These are phyloP conservation scores for Solanum dulcamara DNA, from an alignment of 257 asterid species.

Conservation along the genomic window DNA sequence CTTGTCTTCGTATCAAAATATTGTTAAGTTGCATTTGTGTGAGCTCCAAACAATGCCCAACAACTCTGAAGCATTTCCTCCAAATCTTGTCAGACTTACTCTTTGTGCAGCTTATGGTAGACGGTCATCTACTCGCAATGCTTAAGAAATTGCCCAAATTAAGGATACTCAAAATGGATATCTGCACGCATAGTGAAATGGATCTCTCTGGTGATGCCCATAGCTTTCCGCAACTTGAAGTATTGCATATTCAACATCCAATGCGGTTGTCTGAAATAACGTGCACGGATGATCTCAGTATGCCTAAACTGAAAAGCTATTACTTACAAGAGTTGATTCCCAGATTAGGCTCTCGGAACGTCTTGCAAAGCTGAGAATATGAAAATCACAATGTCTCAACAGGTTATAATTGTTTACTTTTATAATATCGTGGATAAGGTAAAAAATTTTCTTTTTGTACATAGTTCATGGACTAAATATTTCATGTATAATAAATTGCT, in stretches of 20 bases:
- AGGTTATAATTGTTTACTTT: too few species aligned
- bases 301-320: not conserved
- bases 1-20: not conserved
- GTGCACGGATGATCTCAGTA: not conserved
- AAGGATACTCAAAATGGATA: not conserved
- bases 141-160: slow-evolving; percentile 1
- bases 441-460: too few species aligned
- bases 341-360: not conserved
- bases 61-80: not conserved
- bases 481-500: too few species aligned
- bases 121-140: not conserved
- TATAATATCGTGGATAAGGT: too few species aligned
- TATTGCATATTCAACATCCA: not conserved
- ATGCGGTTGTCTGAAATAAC: not conserved
- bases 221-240: slow-evolving; percentile 3
- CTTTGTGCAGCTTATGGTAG: slow-evolving; percentile 1
- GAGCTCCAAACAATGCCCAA: not conserved
- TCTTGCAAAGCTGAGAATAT: not conserved
- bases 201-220: not conserved
- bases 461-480: too few species aligned
- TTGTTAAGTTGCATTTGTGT: slow-evolving; percentile 1
- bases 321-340: not conserved
- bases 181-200: not conserved
- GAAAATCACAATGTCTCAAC: not conserved
- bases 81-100: not conserved